phyloP scores from a whole-genome alignment of 495 filamentous ascomycete species.

The Trichoderma erinaceum region DNA sequence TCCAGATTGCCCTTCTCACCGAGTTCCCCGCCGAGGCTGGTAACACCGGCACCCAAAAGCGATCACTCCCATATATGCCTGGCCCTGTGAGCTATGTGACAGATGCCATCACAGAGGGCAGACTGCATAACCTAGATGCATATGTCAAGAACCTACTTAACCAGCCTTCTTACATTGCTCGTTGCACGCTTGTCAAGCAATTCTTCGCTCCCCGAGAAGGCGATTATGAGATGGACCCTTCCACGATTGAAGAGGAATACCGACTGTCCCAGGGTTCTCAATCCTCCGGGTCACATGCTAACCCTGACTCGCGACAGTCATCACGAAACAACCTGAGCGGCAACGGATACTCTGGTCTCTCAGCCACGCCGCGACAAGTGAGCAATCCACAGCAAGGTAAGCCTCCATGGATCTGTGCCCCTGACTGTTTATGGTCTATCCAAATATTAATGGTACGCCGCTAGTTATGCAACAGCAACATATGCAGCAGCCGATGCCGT shows the following conservation, averaged over 20 bases:
- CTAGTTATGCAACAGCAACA: background rate
- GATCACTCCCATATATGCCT: constrained; percentile 95
- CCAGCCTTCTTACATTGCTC: constrained; percentile 76
- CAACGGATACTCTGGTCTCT: constrained; percentile 48
- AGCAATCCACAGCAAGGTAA: constrained; percentile 57
- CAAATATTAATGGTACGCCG: constrained; percentile 29
- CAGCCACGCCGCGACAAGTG: constrained; percentile 50
- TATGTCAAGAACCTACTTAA: constrained; percentile 88
- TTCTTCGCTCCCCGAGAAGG: constrained; percentile 86
- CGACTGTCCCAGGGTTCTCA: constrained; percentile 66
- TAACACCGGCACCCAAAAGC: constrained; percentile 64
- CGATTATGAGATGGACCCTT: constrained; percentile 85
- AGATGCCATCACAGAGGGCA: constrained; percentile 89
- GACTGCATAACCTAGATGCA: constrained; percentile 83
- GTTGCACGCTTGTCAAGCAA: constrained; percentile 73
- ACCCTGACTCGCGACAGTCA: constrained; percentile 64
- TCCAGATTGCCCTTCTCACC: constrained; percentile 90
- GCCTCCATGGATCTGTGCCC: constrained; percentile 38
- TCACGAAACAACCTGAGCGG: constrained; percentile 65
- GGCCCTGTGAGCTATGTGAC: constrained; percentile 97
- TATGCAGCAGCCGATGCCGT: constrained; percentile 34
- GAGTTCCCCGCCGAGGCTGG: constrained; percentile 93
- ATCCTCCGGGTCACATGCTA: constrained; percentile 49
- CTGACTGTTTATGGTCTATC: background rate
- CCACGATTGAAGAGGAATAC: constrained; percentile 58